Evolutionary conservation across 148 eudicot species (phyloP), one percentile per base, ranked within the genome.

Genomic region (Camellia granthamiana): DNA sequence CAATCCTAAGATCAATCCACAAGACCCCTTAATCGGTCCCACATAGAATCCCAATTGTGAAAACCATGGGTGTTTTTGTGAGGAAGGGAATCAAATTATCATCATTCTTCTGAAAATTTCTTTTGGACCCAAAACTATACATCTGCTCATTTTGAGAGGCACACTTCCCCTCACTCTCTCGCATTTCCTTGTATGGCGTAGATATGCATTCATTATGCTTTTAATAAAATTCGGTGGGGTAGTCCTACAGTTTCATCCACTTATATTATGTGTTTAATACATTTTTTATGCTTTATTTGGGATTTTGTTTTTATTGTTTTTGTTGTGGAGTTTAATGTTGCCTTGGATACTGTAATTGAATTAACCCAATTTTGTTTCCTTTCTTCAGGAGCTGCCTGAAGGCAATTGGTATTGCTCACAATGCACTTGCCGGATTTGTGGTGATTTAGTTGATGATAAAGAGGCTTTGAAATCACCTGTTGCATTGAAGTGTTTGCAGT

Each of bases 321-420:
- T 15, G 9, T 47, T 73, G 21, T 73, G 58, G 19, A 30, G 42
- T 44, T 61, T 49, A 61, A 43, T 52, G 65, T 76, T 52, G 15
- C 10, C 30, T 14, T n/a, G 7, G 65, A 3, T 77, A 66, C 14
- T 42, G 49, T 23, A 51, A 55, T 38, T 55, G 7, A 42, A 21
- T 55, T 67, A 71, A 60, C 58, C 77, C 78, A 55, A 81, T 78
- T 75, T 77, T 56, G 55, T 69, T 81, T 80, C 66, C 78, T 76
- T 84, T 54, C 65, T 81, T 73, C 90, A 96, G 99, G 97, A 96
- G 65, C 81, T 96, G 66, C 99, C 99, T 54, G 98, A 94, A 79
- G 99, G 98, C 60, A 90, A 83, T 78, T 96, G 99, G 99, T 92
- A 96, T 81, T 96, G 99, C 83, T 76, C 90, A 49, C 87, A 81